Base-by-base conservation (phyloP, 1,284 basidiomycete species). In the Boletus semigastroideus region DNA sequence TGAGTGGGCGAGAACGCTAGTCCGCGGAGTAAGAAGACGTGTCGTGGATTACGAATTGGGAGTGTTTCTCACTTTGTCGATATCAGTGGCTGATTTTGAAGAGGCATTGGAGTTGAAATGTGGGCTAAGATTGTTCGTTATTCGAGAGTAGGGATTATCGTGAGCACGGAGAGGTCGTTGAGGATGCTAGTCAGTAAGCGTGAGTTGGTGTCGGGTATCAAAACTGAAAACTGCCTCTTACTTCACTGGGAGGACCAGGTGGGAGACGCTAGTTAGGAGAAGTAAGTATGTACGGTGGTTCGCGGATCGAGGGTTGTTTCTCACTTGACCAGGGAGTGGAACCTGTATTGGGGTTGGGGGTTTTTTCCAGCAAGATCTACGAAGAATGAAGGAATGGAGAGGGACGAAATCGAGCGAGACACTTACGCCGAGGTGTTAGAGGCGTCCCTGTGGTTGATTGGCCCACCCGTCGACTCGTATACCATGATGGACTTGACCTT, bases 401-500 rank as follows among this genome's bases (percentile, higher is more conserved):
- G 39, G 37, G 22, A 51, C 46, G 7, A 25, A 25, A 25, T 25
- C 1, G 33, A 25, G 36, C 31, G 19, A 47, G 31, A 17, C 6
- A 55, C 66, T 54, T 48, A 63, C 69, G 28, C n/a, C 7, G 55
- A 52, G 28, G 43, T 19, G 44, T 41, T 52, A 13, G 71, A 72
- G 40, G 69, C 70, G 39, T 69, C 70, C 58, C 68, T 71, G 41
- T 52, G 48, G 57, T 60, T 67, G 40, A 47, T 41, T 50, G 62
- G 56, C 7, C 20, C 46, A 31, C 51, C 14, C 17, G 30, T 12
- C 4, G 53, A 41, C n/a, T 52, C 59, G 40, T 57, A 55, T 16
- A 50, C 49, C 51, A 52, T 42, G 40, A 20, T 17, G 41, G 56
- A 25, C 13, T 53, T 56, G 46, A 31, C 43, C 49, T 56, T 54